phyloP scores from a whole-genome alignment of 257 asterid species.

The Marsdenia floribunda region DNA sequence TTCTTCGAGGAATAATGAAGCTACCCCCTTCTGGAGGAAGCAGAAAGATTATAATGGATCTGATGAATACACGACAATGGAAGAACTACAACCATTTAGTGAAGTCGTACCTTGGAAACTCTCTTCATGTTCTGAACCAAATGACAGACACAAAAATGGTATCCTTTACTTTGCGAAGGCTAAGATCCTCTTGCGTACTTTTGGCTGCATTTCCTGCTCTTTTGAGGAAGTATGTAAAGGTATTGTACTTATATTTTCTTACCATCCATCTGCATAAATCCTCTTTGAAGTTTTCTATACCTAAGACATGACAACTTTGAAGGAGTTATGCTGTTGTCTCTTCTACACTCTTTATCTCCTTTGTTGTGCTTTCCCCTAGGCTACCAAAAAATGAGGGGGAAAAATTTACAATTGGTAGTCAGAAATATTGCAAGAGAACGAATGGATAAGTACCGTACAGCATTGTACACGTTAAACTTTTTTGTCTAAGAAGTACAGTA shows the following conservation, averaged over 20 bases:
- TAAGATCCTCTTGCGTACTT: constrained; percentile 60
- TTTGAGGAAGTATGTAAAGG: constrained; percentile 86
- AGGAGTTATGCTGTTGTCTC: not conserved
- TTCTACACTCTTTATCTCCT: not conserved
- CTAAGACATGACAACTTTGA: not conserved
- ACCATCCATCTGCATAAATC: not conserved
- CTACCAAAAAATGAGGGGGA: not conserved
- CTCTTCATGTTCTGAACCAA: constrained; percentile 84
- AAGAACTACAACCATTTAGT: constrained; percentile 72
- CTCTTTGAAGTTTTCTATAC: not conserved
- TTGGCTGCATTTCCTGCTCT: constrained; percentile 87
- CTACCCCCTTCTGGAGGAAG: constrained; percentile 67
- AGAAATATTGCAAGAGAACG: not conserved
- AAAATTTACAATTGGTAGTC: not conserved
- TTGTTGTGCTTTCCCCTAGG: not conserved
- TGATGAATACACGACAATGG: constrained; percentile 64
- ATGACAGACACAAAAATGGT: constrained; percentile 91
- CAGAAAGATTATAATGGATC: constrained; percentile 52
- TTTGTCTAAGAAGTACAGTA: not conserved
- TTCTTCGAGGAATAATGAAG: constrained; percentile 61
- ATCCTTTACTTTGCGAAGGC: constrained; percentile 64
- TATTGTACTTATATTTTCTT: constrained; percentile 19
- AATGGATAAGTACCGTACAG: not conserved
- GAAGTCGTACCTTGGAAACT: constrained; percentile 93
- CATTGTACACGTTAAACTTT: not conserved